phyloP scores from a whole-genome alignment of 1,284 basidiomycete species.

The Cryptococcus wingfieldii region DNA sequence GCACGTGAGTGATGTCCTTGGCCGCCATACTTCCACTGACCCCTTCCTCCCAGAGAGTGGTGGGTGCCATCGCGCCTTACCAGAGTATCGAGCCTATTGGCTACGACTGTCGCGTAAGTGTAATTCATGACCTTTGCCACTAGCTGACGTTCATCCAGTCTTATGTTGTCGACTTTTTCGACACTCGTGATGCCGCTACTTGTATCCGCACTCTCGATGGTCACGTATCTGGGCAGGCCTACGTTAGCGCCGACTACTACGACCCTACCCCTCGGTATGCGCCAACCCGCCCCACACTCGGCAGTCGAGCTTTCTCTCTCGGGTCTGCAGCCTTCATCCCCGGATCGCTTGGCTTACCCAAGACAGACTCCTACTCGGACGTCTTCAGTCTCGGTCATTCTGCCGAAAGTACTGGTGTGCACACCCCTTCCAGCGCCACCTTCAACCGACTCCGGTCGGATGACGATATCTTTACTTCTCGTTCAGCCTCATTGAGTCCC shows the following conservation, averaged over 20 bases:
- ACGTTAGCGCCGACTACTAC: slow-evolving; percentile 10
- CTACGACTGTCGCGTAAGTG: slow-evolving; percentile 17
- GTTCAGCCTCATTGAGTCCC: slow-evolving; percentile 4
- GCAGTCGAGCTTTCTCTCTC: slow-evolving; percentile 12
- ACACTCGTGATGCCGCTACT: slow-evolving; percentile 30
- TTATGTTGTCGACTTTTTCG: slow-evolving; percentile 40
- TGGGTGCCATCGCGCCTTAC: slow-evolving; percentile 22
- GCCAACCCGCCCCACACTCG: background rate
- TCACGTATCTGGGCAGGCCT: slow-evolving; percentile 11
- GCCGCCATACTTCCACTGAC: background rate
- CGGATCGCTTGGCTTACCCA: slow-evolving; percentile 1
- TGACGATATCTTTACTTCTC: slow-evolving; percentile 3
- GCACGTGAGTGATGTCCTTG: slow-evolving; percentile 9
- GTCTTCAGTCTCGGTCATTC: slow-evolving; percentile 4
- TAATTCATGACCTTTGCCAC: background rate
- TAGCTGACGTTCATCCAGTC: slow-evolving; percentile 11
- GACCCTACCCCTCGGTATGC: background rate
- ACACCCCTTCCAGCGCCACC: slow-evolving; percentile 1
- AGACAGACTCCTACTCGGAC: slow-evolving; percentile 6
- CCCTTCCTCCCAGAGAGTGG: slow-evolving; percentile 11
- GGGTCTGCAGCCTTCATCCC: slow-evolving; percentile 19
- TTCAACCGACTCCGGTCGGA: slow-evolving; percentile 7
- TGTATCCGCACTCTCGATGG: slow-evolving; percentile 24
- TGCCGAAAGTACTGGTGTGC: background rate
- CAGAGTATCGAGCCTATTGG: slow-evolving; percentile 18